These are phyloP conservation scores for Pichia ethanolica DNA, from an alignment of 805 yeast species.

Conservation along the genomic window DNA sequence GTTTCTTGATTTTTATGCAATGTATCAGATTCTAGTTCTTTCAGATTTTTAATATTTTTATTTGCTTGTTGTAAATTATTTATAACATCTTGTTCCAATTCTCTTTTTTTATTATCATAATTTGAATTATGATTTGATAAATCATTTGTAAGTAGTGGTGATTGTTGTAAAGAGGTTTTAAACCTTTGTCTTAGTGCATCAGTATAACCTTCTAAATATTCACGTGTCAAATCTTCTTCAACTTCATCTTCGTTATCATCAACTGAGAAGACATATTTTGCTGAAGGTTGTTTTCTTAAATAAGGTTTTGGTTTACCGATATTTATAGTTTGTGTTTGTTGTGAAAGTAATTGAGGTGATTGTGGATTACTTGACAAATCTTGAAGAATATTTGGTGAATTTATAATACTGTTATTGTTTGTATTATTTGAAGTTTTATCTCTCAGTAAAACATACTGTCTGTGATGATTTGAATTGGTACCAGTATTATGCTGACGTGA, in stretches of 20 bases:
- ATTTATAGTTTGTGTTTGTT: neutral
- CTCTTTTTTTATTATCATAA: constrained; percentile 14
- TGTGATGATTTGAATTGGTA: constrained; percentile 23
- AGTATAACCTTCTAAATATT: constrained; percentile 63
- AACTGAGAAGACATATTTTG: constrained; percentile 54
- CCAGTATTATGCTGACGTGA: constrained; percentile 11
- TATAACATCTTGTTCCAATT: constrained; percentile 24
- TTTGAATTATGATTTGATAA: constrained; percentile 19
- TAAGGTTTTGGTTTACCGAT: constrained; percentile 17
- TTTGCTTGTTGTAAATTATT: constrained; percentile 18
- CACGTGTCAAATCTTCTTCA: constrained; percentile 48
- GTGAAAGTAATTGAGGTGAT: constrained; percentile 11
- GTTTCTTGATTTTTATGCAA: constrained; percentile 11
- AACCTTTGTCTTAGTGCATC: constrained; percentile 55
- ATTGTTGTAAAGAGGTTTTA: constrained; percentile 1
- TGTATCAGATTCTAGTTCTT: constrained; percentile 25
- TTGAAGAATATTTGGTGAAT: constrained; percentile 7
- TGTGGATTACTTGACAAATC: constrained; percentile 13
- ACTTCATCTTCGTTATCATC: constrained; percentile 77
- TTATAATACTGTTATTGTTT: neutral
- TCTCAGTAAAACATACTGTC: constrained; percentile 26
- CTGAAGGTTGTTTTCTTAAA: constrained; percentile 22
- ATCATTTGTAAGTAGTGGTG: neutral
- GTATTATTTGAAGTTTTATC: constrained; percentile 15
- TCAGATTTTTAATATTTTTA: constrained; percentile 19